phyloP scores from a whole-genome alignment of 345 rosid genomes.

The Populus nigra region DNA sequence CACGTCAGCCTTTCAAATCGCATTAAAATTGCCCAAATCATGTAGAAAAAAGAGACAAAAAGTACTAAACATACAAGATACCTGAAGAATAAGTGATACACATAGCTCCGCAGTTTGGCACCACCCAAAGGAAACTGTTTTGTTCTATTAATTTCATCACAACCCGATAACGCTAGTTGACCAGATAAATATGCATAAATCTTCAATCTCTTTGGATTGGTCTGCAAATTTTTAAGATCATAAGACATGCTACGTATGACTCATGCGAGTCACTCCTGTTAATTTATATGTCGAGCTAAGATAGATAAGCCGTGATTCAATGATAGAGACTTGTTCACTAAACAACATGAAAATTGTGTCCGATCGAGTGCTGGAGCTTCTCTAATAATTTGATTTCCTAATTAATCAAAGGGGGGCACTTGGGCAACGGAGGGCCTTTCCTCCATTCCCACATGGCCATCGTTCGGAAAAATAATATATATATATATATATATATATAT shows the following conservation, averaged over 20 bases:
- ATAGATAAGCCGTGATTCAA: neutral
- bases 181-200: conserved; percentile 5
- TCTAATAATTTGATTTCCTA: conserved; percentile 6
- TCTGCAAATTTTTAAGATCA: conserved; percentile 26
- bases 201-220: conserved; percentile 3
- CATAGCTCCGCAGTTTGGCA: conserved; percentile 6
- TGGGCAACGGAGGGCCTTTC: neutral
- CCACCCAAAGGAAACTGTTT: conserved; percentile 13
- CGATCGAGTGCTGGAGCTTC: neutral
- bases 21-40: conserved; percentile 1
- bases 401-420: neutral
- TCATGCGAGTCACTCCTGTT: conserved; percentile 23
- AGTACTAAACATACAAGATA: neutral
- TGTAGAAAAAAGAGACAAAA: neutral
- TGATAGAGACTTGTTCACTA: conserved; percentile 9
- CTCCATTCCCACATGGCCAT: neutral
- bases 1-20: neutral
- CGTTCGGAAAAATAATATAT: too few relatives aligned
- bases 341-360: neutral
- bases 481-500: too few relatives aligned
- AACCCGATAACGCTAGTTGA: conserved; percentile 13
- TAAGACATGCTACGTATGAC: conserved; percentile 42
- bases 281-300: neutral
- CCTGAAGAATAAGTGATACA: conserved; percentile 18
- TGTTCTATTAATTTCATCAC: neutral